phyloP scores from a whole-genome alignment of 2,329 filamentous ascomycete species.

The Alternaria atra region DNA sequence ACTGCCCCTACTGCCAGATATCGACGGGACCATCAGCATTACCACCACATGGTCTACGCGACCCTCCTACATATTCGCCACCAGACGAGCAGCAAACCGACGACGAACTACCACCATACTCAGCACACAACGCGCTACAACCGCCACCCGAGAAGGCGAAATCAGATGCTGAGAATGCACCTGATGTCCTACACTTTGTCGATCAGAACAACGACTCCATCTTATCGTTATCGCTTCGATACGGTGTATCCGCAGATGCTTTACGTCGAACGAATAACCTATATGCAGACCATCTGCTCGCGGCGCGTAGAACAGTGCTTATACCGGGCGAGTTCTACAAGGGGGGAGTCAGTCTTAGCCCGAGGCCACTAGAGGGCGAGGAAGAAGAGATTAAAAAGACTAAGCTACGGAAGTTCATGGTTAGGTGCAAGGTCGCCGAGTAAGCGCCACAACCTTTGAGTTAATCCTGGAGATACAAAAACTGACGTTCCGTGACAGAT shows the following conservation, averaged over 20 bases:
- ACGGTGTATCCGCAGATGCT: conserved; percentile 70
- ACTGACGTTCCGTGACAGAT: conserved; percentile 59
- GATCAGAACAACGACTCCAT: conserved; percentile 74
- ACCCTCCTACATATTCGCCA: conserved; percentile 72
- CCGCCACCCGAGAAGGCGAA: conserved; percentile 43
- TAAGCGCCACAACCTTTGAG: conserved; percentile 57
- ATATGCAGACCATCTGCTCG: conserved; percentile 74
- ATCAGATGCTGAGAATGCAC: conserved; percentile 49
- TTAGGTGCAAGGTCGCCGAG: conserved; percentile 77
- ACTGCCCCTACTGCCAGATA: conserved; percentile 81
- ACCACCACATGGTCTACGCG: conserved; percentile 68
- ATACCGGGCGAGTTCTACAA: conserved; percentile 77
- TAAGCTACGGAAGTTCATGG: conserved; percentile 80
- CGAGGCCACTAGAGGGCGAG: conserved; percentile 75
- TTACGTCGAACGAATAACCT: conserved; percentile 75
- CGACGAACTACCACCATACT: conserved; percentile 58
- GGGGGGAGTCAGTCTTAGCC: conserved; percentile 72
- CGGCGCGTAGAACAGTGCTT: conserved; percentile 72
- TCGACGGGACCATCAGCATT: conserved; percentile 67
- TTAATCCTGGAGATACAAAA: not conserved
- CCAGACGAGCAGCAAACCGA: conserved; percentile 41
- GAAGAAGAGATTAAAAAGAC: conserved; percentile 76
- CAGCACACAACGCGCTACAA: conserved; percentile 43
- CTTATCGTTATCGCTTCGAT: conserved; percentile 73
- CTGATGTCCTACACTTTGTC: conserved; percentile 79